Evolutionary conservation across 73 alveolate genomes (phyloP).

Genomic region (Paramecium sonneborni): DNA sequence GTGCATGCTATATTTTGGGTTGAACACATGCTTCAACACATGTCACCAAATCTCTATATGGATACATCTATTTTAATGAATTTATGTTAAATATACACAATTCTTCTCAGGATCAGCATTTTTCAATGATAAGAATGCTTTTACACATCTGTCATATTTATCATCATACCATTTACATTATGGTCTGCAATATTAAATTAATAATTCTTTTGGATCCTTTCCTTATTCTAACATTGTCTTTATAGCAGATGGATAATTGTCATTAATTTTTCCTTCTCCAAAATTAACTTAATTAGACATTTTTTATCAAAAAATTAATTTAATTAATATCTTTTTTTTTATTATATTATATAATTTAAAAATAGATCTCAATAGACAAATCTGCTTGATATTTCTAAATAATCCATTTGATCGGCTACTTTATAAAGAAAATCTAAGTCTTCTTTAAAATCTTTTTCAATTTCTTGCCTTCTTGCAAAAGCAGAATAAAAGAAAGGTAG

Average conservation of each 20-base stretch:
- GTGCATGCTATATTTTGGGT: slow-evolving; percentile 21
- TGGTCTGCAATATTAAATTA: slow-evolving; percentile 48
- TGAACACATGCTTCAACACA: slow-evolving; percentile 58
- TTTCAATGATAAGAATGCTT: slow-evolving; percentile 14
- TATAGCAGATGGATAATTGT: slow-evolving; percentile 30
- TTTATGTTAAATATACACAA: not conserved
- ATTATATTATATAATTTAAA: not conserved
- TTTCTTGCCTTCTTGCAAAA: slow-evolving; percentile 31
- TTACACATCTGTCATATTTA: slow-evolving; percentile 54
- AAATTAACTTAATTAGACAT: slow-evolving; percentile 43
- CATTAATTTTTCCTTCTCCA: slow-evolving; percentile 53
- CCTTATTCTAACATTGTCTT: slow-evolving; percentile 38
- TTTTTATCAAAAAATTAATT: not conserved
- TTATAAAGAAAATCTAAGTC: slow-evolving; percentile 18
- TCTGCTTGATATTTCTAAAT: slow-evolving; percentile 3
- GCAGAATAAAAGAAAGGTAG: slow-evolving; percentile 31
- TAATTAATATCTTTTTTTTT: not conserved
- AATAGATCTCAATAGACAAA: slow-evolving; percentile 35
- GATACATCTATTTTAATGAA: slow-evolving; percentile 28
- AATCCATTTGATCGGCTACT: not conserved
- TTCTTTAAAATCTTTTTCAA: not conserved
- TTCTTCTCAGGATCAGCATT: slow-evolving; percentile 62
- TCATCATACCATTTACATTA: slow-evolving; percentile 49
- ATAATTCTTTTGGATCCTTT: slow-evolving; percentile 42
- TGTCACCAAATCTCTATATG: slow-evolving; percentile 54